Evolutionary conservation across 768 basidiomycete genomes (phyloP).

Genomic region (Postia placenta): DNA sequence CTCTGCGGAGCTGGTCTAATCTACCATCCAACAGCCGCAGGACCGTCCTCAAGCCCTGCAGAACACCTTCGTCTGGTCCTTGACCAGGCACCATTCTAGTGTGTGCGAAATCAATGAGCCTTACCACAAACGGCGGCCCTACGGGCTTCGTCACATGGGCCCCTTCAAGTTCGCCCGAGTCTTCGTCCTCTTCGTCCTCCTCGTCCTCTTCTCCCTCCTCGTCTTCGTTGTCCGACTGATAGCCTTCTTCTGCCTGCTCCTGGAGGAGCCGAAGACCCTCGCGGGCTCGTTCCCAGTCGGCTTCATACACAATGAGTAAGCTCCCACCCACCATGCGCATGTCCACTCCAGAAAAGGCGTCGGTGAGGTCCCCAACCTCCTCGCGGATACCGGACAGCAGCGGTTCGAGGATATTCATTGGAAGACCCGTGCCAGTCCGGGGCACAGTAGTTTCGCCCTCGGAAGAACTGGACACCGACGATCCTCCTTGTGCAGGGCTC

Average conservation of each 20-base stretch:
- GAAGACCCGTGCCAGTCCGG: conserved; percentile 44
- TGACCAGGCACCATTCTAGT: conserved; percentile 58
- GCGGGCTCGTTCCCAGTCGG: conserved; percentile 37
- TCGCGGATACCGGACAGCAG: conserved; percentile 51
- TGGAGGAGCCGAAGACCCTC: conserved; percentile 32
- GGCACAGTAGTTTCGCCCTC: conserved; percentile 12
- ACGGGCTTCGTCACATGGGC: conserved; percentile 21
- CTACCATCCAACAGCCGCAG: conserved; percentile 55
- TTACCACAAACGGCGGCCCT: conserved; percentile 54
- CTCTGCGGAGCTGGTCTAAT: conserved; percentile 43
- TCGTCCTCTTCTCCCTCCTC: conserved; percentile 19
- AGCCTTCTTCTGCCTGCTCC: conserved; percentile 31
- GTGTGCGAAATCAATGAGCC: conserved; percentile 95
- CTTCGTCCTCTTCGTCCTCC: conserved; percentile 28
- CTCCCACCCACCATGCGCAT: conserved; percentile 81
- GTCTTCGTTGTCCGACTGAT: conserved; percentile 28
- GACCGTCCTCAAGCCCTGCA: conserved; percentile 67
- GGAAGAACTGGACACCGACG: conserved; percentile 6
- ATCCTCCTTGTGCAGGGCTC: background rate
- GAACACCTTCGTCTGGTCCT: conserved; percentile 76
- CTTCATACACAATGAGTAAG: conserved; percentile 78
- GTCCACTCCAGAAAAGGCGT: conserved; percentile 47
- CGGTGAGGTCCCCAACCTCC: conserved; percentile 46
- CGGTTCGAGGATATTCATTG: conserved; percentile 42
- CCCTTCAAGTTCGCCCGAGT: conserved; percentile 18